Evolutionary conservation across 495 filamentous ascomycete genomes (phyloP).

Genomic region (Hyaloscypha variabilis): DNA sequence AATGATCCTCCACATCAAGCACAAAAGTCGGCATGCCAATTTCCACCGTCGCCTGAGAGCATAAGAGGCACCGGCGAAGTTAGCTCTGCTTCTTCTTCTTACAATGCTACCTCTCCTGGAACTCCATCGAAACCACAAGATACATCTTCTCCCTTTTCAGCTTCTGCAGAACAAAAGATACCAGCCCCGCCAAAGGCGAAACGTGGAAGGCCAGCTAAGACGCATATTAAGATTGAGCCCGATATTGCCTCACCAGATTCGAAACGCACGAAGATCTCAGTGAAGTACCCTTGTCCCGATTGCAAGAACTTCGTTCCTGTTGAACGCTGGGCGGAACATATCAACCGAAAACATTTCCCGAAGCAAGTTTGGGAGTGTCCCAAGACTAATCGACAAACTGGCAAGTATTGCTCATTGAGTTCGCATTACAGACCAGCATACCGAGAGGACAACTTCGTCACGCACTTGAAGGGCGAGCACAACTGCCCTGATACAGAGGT

Average conservation of each 20-base stretch:
- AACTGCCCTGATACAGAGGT: constrained; percentile 6
- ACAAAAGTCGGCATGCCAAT: constrained; percentile 7
- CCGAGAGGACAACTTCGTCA: constrained; percentile 5
- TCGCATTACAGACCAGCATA: background rate
- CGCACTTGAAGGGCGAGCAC: constrained; percentile 12
- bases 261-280: constrained; percentile 6
- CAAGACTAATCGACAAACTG: background rate
- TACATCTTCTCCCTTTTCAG: constrained; percentile 6
- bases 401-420: constrained; percentile 11
- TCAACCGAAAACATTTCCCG: constrained; percentile 11
- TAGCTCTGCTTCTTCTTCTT: constrained; percentile 12
- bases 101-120: constrained; percentile 13
- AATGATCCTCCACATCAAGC: background rate
- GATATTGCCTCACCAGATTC: constrained; percentile 8
- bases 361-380: constrained; percentile 14
- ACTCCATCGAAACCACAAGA: constrained; percentile 1
- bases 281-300: constrained; percentile 10
- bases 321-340: constrained; percentile 11
- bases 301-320: background rate
- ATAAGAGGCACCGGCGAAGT: constrained; percentile 10
- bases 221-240: constrained; percentile 6
- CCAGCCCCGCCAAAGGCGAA: background rate
- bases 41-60: constrained; percentile 10
- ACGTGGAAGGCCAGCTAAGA: constrained; percentile 15
- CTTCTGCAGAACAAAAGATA: background rate